Conservation (phyloP, 176 grass and related monocot species). For the Aegilops sharonensis region DNA sequence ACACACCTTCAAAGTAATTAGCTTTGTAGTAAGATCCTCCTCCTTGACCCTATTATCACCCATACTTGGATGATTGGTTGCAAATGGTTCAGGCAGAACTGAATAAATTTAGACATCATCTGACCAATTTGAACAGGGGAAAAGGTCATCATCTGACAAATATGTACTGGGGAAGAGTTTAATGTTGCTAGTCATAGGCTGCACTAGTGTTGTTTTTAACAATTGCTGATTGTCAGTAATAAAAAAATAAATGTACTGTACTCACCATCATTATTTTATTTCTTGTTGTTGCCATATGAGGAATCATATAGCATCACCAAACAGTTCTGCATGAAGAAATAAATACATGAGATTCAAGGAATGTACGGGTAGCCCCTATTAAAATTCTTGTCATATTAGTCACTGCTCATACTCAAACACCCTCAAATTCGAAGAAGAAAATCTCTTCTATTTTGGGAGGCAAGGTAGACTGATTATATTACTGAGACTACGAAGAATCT, state of each 20-base stretch:
- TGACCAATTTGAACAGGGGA: background rate
- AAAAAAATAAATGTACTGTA: background rate
- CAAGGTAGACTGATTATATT: too few species aligned
- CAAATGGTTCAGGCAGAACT: constrained; percentile 13
- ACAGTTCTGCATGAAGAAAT: too few species aligned
- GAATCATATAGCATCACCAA: constrained; percentile 14
- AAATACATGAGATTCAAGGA: too few species aligned
- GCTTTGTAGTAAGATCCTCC: constrained; percentile 6
- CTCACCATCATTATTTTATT: constrained; percentile 12
- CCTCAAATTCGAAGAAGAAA: too few species aligned
- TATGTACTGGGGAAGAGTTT: background rate
- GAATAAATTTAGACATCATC: background rate
- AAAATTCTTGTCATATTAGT: too few species aligned
- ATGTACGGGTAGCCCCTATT: too few species aligned
- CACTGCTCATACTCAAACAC: too few species aligned
- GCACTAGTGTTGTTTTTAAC: background rate
- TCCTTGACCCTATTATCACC: background rate
- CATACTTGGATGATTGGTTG: background rate
- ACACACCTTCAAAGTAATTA: constrained; percentile 18
- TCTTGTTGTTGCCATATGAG: background rate
- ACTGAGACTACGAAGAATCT: too few species aligned
- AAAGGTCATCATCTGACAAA: too few species aligned
- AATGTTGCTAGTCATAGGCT: background rate
- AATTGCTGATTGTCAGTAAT: background rate
- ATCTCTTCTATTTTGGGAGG: too few species aligned